These are phyloP conservation scores for Tricholoma hemisulphureum DNA, from an alignment of 768 basidiomycete species.

Conservation along the genomic window DNA sequence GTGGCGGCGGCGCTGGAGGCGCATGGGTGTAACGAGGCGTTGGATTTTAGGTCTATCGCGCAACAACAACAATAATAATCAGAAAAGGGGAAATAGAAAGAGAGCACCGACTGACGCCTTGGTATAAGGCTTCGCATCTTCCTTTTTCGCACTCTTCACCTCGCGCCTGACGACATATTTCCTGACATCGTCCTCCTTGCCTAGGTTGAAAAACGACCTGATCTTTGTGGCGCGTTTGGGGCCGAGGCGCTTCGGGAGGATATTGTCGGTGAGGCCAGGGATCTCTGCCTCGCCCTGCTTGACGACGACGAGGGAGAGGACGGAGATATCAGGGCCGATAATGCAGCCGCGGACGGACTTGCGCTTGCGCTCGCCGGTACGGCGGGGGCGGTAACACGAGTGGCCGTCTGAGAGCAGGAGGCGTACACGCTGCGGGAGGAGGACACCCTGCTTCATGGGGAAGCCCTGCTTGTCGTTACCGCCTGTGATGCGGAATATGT, in stretches of 20 bases:
- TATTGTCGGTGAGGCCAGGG: slow-evolving; percentile 86
- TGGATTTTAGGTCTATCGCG: slow-evolving; percentile 97
- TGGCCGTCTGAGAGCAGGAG: slow-evolving; percentile 95
- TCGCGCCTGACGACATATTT: slow-evolving; percentile 95
- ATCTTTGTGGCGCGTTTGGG: slow-evolving; percentile 99
- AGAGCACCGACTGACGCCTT: slow-evolving; percentile 72
- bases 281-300: slow-evolving; percentile 93
- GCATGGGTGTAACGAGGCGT: slow-evolving; percentile 90
- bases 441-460: slow-evolving; percentile 99
- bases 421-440: slow-evolving; percentile 88
- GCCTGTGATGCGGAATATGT: slow-evolving; percentile 94
- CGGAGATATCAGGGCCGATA: slow-evolving; percentile 94
- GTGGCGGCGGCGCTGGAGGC: slow-evolving; percentile 95
- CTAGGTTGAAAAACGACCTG: slow-evolving; percentile 94
- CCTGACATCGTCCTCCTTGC: slow-evolving; percentile 97
- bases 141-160: slow-evolving; percentile 87
- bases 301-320: slow-evolving; percentile 90
- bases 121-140: slow-evolving; percentile 87
- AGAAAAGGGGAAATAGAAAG: not conserved
- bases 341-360: slow-evolving; percentile 99
- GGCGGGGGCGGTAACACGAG: slow-evolving; percentile 94
- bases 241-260: slow-evolving; percentile 93
- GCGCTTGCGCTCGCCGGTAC: slow-evolving; percentile 94
- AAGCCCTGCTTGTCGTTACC: slow-evolving; percentile 99
- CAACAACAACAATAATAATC: not conserved